Evolutionary conservation across 176 grass and related monocot genomes (phyloP).

Genomic region (Zoysia japonica): DNA sequence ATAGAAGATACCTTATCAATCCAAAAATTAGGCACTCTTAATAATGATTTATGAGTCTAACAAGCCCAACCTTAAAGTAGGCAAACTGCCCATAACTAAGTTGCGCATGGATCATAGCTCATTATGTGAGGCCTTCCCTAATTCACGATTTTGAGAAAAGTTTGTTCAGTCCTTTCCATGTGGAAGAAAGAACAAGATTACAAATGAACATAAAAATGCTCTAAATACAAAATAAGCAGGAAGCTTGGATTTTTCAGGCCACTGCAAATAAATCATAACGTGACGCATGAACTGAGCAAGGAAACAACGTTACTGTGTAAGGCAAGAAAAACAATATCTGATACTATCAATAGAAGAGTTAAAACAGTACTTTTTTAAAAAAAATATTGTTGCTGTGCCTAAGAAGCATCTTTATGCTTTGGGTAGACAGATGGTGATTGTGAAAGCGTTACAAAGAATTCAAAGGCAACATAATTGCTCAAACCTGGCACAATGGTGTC

Average conservation of each 20-base stretch:
- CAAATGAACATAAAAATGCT: not conserved
- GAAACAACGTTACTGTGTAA: not conserved
- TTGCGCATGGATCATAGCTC: not conserved
- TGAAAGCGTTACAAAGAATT: not conserved
- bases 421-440: not conserved
- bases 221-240: not conserved
- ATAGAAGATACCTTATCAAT: constrained; percentile 28
- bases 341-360: not conserved
- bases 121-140: constrained; percentile 1
- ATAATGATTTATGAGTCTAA: constrained; percentile 1
- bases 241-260: not conserved
- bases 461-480: not conserved
- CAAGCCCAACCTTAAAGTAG: not conserved
- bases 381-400: not conserved
- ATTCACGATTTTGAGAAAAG: constrained; percentile 3
- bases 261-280: not conserved
- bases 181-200: not conserved
- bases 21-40: not conserved
- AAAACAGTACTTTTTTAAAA: not conserved
- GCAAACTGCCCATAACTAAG: not conserved
- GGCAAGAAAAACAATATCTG: not conserved
- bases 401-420: not conserved
- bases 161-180: not conserved
- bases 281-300: not conserved
- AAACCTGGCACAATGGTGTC: not conserved